Evolutionary conservation across 1,139 yeast genomes (phyloP).

Genomic region (Geotrichum histeridarum): DNA sequence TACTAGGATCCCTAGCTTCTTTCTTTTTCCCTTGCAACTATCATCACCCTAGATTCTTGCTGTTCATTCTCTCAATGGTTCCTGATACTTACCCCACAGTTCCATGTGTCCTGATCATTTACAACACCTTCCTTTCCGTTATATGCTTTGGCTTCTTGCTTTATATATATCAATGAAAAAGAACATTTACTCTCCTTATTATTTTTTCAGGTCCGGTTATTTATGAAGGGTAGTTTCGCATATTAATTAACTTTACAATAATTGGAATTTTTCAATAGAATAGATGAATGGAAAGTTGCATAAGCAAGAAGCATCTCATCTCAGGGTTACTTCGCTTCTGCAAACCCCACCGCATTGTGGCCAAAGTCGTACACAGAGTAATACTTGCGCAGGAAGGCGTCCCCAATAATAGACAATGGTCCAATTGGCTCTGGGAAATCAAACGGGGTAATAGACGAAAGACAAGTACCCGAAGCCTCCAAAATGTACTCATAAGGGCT

Average conservation of each 20-base stretch:
- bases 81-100: not conserved
- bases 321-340: constrained; percentile 48
- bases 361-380: constrained; percentile 90
- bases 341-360: constrained; percentile 90
- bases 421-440: constrained; percentile 97
- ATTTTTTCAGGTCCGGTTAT: too few species aligned
- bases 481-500: constrained; percentile 84
- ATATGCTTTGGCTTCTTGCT: constrained; percentile 10
- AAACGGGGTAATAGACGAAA: constrained; percentile 93
- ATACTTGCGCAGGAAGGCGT: constrained; percentile 90
- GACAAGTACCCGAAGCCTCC: constrained; percentile 90
- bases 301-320: not conserved
- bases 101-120: constrained; percentile 1
- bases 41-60: not conserved
- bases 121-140: not conserved
- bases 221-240: too few species aligned
- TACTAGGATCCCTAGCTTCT: not conserved
- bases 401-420: constrained; percentile 93
- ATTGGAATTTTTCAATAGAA: not conserved
- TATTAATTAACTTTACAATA: not conserved
- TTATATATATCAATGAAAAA: not conserved
- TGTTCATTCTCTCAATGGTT: not conserved
- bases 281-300: not conserved
- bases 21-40: not conserved
- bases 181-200: not conserved